Conservation (phyloP, 768 basidiomycete genomes). For the Amylocystis lapponica region DNA sequence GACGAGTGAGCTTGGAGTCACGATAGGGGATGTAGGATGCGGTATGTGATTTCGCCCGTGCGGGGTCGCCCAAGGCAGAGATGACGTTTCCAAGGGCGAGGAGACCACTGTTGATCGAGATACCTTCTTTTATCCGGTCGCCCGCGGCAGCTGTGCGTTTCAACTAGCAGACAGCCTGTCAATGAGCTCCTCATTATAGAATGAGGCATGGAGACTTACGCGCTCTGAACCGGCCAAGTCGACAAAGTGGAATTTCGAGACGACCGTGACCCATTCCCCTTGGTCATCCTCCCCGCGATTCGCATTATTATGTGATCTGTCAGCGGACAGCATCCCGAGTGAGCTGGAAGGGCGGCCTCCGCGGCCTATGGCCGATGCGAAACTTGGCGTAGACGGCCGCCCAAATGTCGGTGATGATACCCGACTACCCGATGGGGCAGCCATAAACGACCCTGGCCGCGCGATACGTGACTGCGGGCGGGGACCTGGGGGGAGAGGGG, state of each 20-base stretch:
- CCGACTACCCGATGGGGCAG: conserved; percentile 34
- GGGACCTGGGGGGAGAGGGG: conserved; percentile 67
- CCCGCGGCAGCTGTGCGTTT: conserved; percentile 96
- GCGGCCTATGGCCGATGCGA: conserved; percentile 67
- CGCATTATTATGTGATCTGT: conserved; percentile 23
- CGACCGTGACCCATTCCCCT: conserved; percentile 85
- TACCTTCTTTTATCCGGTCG: conserved; percentile 97
- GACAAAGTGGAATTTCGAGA: conserved; percentile 97
- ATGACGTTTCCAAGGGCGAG: conserved; percentile 97
- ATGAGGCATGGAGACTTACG: conserved; percentile 38
- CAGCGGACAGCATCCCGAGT: conserved; percentile 60
- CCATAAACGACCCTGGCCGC: conserved; percentile 72
- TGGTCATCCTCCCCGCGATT: conserved; percentile 41
- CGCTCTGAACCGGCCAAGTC: conserved; percentile 96
- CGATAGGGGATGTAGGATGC: conserved; percentile 94
- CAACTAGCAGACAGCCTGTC: conserved; percentile 53
- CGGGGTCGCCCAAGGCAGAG: conserved; percentile 92
- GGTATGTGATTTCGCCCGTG: conserved; percentile 76
- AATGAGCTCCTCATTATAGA: too few relatives aligned
- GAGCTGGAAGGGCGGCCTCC: conserved; percentile 76
- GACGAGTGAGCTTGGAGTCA: conserved; percentile 95
- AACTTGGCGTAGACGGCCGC: conserved; percentile 75
- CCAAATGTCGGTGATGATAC: conserved; percentile 78
- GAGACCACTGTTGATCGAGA: conserved; percentile 95
- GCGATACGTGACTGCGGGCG: conserved; percentile 76